Base-by-base conservation (phyloP, 768 basidiomycete species). In the Leccinellum luteum region DNA sequence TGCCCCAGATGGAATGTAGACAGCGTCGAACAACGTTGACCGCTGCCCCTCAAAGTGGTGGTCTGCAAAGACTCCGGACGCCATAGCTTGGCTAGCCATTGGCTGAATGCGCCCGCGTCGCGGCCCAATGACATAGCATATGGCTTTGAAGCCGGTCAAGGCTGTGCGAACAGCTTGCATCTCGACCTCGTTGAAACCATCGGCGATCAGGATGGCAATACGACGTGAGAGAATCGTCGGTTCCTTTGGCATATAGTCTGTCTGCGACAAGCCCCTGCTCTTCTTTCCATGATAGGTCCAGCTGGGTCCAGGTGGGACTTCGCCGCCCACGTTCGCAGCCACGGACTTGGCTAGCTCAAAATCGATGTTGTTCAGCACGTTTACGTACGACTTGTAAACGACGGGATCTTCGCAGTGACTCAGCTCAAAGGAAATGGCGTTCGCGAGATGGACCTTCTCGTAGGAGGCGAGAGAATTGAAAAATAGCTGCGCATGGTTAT, bases 1-100 rank as follows among this genome's bases (percentile, higher is more conserved):
- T 9, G 74, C 74, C 2, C 92, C 92, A 19, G 87, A 86, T 12
- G 91, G 85, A 64, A 95, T 83, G 63, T 89, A 80, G 60, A 94
- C 60, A 0, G 90, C 90, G 68, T 95, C 94, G 65, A 91, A 96
- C 70, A 89, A 66, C 0, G 91, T 94, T 34, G 90, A 91, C 49
- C 93, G 81, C 65, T 86, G 89, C 1, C 86, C 83, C 66, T 92
- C 89, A 58, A 83, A 87, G 58, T 86, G 80, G 74, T 92, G 84
- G 75, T 94, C 82, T 44, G 84, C 79, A 69, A 77, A 66, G 52
- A 83, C 65, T 59, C 77, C 64, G 58, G 64, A 57, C 9, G 65
- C 67, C 13, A 59, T 43, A 10, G 50, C 68, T 66, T 59, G 66
- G 41, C 59, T 75, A 0, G 73, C 69, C 51, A 75, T 63, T 6